Percentiles rank a stretch among this genome's conserved stretches.
Conservation (phyloP, 305 asterid species). For the Rubia balearica region DNA sequence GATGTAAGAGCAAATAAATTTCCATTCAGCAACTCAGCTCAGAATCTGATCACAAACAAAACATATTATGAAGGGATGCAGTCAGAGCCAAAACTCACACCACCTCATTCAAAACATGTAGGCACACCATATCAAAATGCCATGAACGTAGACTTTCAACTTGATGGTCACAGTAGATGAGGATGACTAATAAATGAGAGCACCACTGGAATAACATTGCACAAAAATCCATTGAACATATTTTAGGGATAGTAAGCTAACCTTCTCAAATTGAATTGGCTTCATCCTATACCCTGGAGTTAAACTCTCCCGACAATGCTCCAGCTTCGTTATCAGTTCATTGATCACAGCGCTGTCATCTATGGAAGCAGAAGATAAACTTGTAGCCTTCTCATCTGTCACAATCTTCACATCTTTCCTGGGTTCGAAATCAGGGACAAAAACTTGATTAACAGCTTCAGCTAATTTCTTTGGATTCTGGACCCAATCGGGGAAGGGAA, state of each 20-base stretch:
- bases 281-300: constrained; percentile 69
- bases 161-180: background rate
- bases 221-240: background rate
- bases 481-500: constrained; percentile 84
- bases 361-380: constrained; percentile 64
- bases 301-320: constrained; percentile 41
- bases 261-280: constrained; percentile 96
- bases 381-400: constrained; percentile 90
- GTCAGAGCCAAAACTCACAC: background rate
- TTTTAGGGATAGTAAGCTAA: constrained; percentile 14
- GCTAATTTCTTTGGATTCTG: constrained; percentile 62
- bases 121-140: background rate
- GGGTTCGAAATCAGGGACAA: constrained; percentile 78
- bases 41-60: background rate
- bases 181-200: background rate
- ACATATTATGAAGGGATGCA: background rate
- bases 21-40: background rate
- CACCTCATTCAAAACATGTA: background rate
- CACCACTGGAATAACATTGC: background rate
- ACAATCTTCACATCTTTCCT: constrained; percentile 59
- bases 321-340: constrained; percentile 63
- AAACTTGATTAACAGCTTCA: constrained; percentile 59
- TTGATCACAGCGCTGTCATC: constrained; percentile 79
- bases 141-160: background rate
- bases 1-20: background rate